Evolutionary conservation across 257 asterid genomes (phyloP).

Genomic region (Haberlea rhodopensis): DNA sequence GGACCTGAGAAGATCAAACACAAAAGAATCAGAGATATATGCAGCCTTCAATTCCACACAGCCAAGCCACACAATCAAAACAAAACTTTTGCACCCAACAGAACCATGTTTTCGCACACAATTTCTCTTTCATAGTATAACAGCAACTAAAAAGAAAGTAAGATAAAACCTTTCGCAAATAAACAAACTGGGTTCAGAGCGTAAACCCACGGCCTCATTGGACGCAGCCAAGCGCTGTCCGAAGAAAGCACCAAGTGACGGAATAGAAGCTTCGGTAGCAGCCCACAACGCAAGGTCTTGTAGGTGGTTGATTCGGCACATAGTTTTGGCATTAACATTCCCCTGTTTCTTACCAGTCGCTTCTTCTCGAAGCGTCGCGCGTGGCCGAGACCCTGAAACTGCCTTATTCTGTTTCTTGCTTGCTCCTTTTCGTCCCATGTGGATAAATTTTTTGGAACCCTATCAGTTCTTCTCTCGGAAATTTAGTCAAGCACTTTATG

Average conservation of each 20-base stretch:
- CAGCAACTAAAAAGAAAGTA: too few species aligned
- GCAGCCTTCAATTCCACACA: too few species aligned
- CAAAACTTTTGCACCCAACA: not conserved
- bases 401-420: not conserved
- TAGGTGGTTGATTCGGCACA: constrained; percentile 64
- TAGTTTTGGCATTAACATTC: constrained; percentile 47
- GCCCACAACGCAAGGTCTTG: constrained; percentile 65
- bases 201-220: constrained; percentile 47
- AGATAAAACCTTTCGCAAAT: constrained; percentile 61
- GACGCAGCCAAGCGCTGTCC: constrained; percentile 66
- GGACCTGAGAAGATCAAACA: not conserved
- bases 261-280: constrained; percentile 40
- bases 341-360: constrained; percentile 45
- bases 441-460: not conserved
- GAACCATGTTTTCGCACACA: too few species aligned
- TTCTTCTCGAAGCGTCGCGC: constrained; percentile 43
- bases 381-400: constrained; percentile 5
- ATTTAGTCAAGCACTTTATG: not conserved
- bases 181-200: constrained; percentile 51
- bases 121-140: too few species aligned
- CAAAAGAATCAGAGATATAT: too few species aligned
- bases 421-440: not conserved
- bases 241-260: constrained; percentile 60
- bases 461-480: not conserved
- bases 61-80: too few species aligned